These are phyloP conservation scores for Nakazawaea ishiwadae DNA, from an alignment of 805 yeast species.

Conservation along the genomic window DNA sequence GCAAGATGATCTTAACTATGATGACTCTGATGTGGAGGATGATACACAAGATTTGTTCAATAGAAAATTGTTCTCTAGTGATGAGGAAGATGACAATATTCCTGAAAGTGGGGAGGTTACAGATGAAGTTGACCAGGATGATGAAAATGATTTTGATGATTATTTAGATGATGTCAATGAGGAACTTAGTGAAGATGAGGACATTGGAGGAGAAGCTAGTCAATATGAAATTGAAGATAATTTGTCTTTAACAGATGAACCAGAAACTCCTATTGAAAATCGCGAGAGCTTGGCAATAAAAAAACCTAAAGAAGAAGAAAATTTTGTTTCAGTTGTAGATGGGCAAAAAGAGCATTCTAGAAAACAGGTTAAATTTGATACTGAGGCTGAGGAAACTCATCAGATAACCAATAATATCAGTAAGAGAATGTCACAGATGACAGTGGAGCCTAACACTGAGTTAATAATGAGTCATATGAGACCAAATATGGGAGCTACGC, in stretches of 20 bases:
- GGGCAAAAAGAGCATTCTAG: no score
- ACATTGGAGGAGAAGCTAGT: not conserved
- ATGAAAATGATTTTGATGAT: constrained; percentile 10
- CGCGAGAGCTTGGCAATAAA: no score
- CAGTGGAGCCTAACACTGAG: not conserved
- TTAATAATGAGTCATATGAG: not conserved
- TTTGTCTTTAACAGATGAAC: not conserved
- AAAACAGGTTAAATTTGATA: not conserved
- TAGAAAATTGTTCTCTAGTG: constrained; percentile 29
- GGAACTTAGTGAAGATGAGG: constrained; percentile 10
- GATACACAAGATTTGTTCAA: constrained; percentile 35
- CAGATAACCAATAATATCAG: constrained; percentile 3
- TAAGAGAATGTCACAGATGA: constrained; percentile 11
- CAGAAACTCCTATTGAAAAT: not conserved
- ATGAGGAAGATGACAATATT: constrained; percentile 20
- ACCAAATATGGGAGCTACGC: constrained; percentile 5
- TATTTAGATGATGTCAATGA: constrained; percentile 5
- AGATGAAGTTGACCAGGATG: constrained; percentile 3
- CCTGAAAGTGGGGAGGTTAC: no score
- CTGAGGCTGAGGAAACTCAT: not conserved
- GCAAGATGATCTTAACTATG: constrained; percentile 27
- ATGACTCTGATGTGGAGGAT: constrained; percentile 27
- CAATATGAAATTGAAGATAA: not conserved
- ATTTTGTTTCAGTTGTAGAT: no score
- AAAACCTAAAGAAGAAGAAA: no score